Conservation (phyloP, 768 basidiomycete species). For the Pisolithus orientalis region DNA sequence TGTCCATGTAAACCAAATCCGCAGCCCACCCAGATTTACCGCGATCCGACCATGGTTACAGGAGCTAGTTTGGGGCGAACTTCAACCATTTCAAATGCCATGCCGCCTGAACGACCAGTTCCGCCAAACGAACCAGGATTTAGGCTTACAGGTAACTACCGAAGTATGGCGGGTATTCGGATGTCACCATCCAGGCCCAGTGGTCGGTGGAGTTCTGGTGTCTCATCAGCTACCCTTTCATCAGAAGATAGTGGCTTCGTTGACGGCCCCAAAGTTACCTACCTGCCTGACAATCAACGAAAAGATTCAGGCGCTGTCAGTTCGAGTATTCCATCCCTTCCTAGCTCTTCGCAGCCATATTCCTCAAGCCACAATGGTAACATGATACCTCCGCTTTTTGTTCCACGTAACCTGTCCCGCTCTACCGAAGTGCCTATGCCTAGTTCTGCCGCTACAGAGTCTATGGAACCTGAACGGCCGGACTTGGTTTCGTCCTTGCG, state of each 20-base stretch:
- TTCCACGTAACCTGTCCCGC: constrained; percentile 13
- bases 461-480: constrained; percentile 6
- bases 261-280: constrained; percentile 21
- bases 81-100: constrained; percentile 4
- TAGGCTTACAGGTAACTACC: neutral
- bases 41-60: constrained; percentile 12
- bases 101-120: neutral
- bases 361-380: constrained; percentile 18
- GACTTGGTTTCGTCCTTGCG: constrained; percentile 35
- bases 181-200: neutral
- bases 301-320: neutral
- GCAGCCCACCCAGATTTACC: constrained; percentile 17
- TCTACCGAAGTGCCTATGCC: constrained; percentile 2
- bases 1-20: constrained; percentile 71
- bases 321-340: constrained; percentile 16
- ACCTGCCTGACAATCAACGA: neutral
- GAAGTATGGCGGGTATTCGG: neutral
- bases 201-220: neutral
- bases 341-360: constrained; percentile 28
- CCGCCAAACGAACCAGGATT: neutral
- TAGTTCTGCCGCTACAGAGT: constrained; percentile 5
- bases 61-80: constrained; percentile 9
- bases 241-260: constrained; percentile 24
- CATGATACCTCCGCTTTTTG: constrained; percentile 27
- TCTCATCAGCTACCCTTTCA: constrained; percentile 6